Evolutionary conservation across 768 basidiomycete genomes (phyloP).

Genomic region (Boletus eberwhitei): DNA sequence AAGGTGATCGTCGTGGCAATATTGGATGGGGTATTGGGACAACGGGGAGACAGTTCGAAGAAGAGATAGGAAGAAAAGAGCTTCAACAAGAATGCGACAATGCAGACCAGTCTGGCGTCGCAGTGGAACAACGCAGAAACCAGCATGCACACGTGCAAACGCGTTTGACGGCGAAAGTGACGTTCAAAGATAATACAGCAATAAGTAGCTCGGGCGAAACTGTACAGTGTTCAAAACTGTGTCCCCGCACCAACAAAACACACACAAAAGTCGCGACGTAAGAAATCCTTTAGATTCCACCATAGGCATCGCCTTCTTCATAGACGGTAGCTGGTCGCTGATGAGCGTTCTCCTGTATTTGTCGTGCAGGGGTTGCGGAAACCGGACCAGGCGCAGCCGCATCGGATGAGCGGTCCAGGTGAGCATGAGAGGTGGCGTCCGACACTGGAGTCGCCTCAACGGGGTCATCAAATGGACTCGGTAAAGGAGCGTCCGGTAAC

Average conservation of each 20-base stretch:
- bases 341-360: slow-evolving; percentile 13
- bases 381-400: slow-evolving; percentile 8
- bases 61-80: neutral
- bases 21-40: slow-evolving; percentile 9
- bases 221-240: slow-evolving; percentile 18
- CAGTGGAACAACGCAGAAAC: slow-evolving; percentile 22
- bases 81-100: slow-evolving; percentile 12
- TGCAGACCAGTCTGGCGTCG: slow-evolving; percentile 28
- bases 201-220: slow-evolving; percentile 16
- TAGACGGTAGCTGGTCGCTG: slow-evolving; percentile 51
- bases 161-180: neutral
- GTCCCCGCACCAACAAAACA: slow-evolving; percentile 11
- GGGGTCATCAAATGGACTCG: slow-evolving; percentile 30
- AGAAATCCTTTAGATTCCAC: slow-evolving; percentile 48
- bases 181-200: slow-evolving; percentile 23
- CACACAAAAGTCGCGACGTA: slow-evolving; percentile 2
- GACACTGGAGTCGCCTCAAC: neutral
- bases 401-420: slow-evolving; percentile 21
- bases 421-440: slow-evolving; percentile 32
- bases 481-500: slow-evolving; percentile 22
- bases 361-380: slow-evolving; percentile 9
- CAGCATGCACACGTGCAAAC: slow-evolving; percentile 17
- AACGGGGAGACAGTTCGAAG: slow-evolving; percentile 4
- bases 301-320: slow-evolving; percentile 66
- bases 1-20: neutral